Percentiles rank a stretch among this genome's conserved stretches.
Evolutionary conservation across 2,329 filamentous ascomycete genomes (phyloP).

Genomic region (Talaromyces amestolkiae): DNA sequence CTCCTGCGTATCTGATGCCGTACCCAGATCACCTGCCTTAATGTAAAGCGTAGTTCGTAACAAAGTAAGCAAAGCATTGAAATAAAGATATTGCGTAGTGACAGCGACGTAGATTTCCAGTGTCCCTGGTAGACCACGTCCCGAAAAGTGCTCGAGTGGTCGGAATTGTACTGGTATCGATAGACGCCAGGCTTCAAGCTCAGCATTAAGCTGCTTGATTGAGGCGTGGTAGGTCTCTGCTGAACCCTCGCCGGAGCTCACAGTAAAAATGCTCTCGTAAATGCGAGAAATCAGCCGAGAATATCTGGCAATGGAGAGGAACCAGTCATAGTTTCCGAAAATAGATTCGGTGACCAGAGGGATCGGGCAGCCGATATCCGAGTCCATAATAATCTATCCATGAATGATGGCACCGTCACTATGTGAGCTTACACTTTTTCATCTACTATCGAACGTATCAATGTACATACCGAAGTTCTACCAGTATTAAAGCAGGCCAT

Average conservation of each 20-base stretch:
- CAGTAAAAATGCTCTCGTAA: constrained; percentile 31
- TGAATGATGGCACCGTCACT: too few species aligned
- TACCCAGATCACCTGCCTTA: constrained; percentile 17
- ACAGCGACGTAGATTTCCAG: constrained; percentile 22
- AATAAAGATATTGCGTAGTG: constrained; percentile 29
- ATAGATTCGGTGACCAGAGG: constrained; percentile 29
- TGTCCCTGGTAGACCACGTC: constrained; percentile 18
- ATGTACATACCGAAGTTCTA: constrained; percentile 28
- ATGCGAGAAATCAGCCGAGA: constrained; percentile 29
- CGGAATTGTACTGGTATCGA: constrained; percentile 28
- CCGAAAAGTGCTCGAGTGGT: constrained; percentile 24
- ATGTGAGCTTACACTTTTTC: too few species aligned
- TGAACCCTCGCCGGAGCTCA: constrained; percentile 27
- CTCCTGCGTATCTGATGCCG: neutral
- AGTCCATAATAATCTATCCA: constrained; percentile 31
- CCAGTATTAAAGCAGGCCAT: constrained; percentile 29
- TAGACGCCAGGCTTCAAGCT: constrained; percentile 29
- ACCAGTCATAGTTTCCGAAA: constrained; percentile 34
- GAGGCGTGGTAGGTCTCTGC: constrained; percentile 12
- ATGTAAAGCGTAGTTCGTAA: constrained; percentile 26
- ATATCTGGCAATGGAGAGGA: constrained; percentile 28
- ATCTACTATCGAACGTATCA: too few species aligned
- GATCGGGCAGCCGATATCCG: constrained; percentile 34
- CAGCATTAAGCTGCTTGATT: constrained; percentile 23
- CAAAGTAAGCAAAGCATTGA: constrained; percentile 28